phyloP scores from a whole-genome alignment of 73 alveolate genomes.

The Breviolum minutum region DNA sequence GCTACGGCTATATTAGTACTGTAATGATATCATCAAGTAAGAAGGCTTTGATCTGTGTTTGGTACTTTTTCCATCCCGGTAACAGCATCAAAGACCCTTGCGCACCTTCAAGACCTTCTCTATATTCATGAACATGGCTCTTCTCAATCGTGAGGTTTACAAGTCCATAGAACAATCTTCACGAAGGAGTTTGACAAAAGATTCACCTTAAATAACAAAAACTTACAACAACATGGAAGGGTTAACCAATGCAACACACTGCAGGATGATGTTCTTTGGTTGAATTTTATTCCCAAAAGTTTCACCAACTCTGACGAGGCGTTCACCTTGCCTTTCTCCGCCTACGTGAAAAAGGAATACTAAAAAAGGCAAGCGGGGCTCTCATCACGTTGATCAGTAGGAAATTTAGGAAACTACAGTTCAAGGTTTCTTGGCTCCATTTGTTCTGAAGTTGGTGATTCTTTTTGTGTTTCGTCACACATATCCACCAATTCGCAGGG shows the following conservation, averaged over 20 bases:
- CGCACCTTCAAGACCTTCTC: background rate
- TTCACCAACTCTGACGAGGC: background rate
- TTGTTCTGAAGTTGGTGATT: background rate
- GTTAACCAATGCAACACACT: no score
- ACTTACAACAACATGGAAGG: no score
- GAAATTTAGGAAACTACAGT: background rate
- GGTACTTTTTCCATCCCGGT: background rate
- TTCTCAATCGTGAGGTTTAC: background rate
- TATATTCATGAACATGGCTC: background rate
- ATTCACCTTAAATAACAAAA: background rate
- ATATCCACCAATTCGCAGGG: no score
- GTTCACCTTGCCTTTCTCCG: background rate
- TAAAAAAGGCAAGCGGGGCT: background rate
- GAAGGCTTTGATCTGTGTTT: background rate
- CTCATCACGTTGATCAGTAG: background rate
- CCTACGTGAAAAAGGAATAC: background rate
- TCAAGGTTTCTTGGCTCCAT: background rate
- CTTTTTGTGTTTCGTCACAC: no score
- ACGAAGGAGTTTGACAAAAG: background rate
- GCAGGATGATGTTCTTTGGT: no score
- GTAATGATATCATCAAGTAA: background rate
- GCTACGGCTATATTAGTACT: no score
- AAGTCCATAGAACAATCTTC: background rate
- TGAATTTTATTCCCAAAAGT: no score
- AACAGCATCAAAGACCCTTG: background rate